phyloP scores from a whole-genome alignment of 257 asterid species.

The Petrea volubilis region DNA sequence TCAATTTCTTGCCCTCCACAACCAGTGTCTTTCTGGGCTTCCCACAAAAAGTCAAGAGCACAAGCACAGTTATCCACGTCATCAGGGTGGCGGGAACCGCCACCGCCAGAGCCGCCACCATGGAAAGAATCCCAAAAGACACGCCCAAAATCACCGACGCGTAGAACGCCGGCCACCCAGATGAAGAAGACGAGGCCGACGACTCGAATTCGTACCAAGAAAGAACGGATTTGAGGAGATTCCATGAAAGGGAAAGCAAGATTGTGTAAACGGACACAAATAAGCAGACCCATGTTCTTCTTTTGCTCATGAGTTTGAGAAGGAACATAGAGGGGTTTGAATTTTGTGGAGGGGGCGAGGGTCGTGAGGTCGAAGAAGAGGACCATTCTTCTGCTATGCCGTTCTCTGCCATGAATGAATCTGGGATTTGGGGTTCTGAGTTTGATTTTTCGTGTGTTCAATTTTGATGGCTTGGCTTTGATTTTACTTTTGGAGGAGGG shows the following conservation, averaged over 20 bases:
- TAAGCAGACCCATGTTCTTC: slow-evolving; percentile 79
- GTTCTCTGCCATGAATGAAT: slow-evolving; percentile 10
- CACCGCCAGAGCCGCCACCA: too few species aligned
- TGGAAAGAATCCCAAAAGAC: slow-evolving; percentile 75
- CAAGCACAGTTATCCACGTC: too few species aligned
- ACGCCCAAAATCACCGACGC: slow-evolving; percentile 65
- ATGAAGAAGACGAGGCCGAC: slow-evolving; percentile 17
- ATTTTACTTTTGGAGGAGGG: slow-evolving; percentile 17
- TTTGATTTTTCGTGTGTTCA: not conserved
- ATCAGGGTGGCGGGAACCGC: too few species aligned
- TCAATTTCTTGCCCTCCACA: too few species aligned
- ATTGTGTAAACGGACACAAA: slow-evolving; percentile 68
- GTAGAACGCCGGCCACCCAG: slow-evolving; percentile 68
- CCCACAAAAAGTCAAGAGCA: too few species aligned
- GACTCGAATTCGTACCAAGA: slow-evolving; percentile 52
- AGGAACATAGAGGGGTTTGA: slow-evolving; percentile 28
- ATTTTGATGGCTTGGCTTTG: slow-evolving; percentile 3
- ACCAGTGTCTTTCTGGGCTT: too few species aligned
- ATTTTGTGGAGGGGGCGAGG: not conserved
- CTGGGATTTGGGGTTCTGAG: not conserved
- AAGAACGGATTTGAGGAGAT: slow-evolving; percentile 65
- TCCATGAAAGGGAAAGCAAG: slow-evolving; percentile 76
- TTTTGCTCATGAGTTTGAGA: slow-evolving; percentile 58
- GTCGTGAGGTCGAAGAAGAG: too few species aligned
- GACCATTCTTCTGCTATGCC: not conserved